Conservation (phyloP, 2,329 filamentous ascomycete genomes). For the Dichotomopilus funicola region DNA sequence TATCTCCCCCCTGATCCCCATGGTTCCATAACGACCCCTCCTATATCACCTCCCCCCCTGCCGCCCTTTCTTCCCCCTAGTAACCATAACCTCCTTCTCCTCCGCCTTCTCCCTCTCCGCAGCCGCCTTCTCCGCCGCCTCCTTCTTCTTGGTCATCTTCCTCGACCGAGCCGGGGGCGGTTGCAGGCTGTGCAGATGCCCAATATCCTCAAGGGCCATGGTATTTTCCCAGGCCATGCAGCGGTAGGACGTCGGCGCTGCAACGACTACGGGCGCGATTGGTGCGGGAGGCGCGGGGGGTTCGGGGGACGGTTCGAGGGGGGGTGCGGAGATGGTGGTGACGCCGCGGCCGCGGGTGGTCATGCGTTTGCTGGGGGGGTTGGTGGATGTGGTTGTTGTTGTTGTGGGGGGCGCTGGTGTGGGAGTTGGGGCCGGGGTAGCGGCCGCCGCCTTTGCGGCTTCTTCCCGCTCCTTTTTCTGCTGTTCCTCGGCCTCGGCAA, state of each 20-base stretch:
- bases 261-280: constrained; percentile 21
- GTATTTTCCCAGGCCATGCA: constrained; percentile 52
- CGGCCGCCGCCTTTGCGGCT: constrained; percentile 16
- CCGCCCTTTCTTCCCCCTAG: too few species aligned
- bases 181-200: constrained; percentile 51
- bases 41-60: too few species aligned
- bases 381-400: not conserved
- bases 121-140: constrained; percentile 27
- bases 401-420: not conserved
- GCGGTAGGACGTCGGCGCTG: constrained; percentile 33
- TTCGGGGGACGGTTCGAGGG: not conserved
- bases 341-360: constrained; percentile 35
- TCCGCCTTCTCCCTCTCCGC: not conserved
- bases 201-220: constrained; percentile 50
- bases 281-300: constrained; percentile 27
- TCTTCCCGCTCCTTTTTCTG: constrained; percentile 22
- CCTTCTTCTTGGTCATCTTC: constrained; percentile 48
- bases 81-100: too few species aligned
- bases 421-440: constrained; percentile 6
- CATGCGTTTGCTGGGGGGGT: constrained; percentile 33
- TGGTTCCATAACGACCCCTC: too few species aligned
- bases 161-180: constrained; percentile 46
- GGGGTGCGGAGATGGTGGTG: constrained; percentile 4
- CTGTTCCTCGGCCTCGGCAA: constrained; percentile 41
- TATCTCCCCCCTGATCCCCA: too few species aligned